Evolutionary conservation across 371 early-diverging fungal genomes (phyloP), one percentile per base, ranked within the genome.

Genomic region (Nosema bombycis): DNA sequence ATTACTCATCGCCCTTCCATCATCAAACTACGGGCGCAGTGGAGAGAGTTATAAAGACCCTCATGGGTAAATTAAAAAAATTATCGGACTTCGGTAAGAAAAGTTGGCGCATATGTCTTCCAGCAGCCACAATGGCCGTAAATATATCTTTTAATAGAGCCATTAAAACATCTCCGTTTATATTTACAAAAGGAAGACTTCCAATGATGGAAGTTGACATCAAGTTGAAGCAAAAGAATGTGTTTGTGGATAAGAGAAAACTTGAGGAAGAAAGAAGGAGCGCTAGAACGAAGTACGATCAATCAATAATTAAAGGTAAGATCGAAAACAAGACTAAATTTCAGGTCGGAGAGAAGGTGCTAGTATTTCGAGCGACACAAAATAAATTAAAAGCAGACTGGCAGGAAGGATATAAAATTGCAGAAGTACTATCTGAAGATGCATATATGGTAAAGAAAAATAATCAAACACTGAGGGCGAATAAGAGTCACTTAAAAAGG

Each of bases 61-160:
- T 66, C n/a, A 29, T 46, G 15, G 26, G 21, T 6, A 66, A 66
- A 66, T 66, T 66, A 66, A 73, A 55, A 62, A 73, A 73, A 36
- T 3, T 73, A 21, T 29, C 64, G 15, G 61, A 73, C 24, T 73
- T 32, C 29, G 63, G 73, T 0, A 54, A 65, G n/a, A 26, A 29
- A 21, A 36, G 46, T 55, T 73, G 73, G 73, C 33, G 10, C 1
- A 33, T n/a, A 29, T 36, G 32, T 18, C 15, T 73, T 1, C 2
- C 1, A 15, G 18, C 26, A 10, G 70, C 73, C 29, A 55, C 3
- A 10, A 30, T 36, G 2, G 70, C 28, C 2, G n/a, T 32, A 29
- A 73, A 6, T 4, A 6, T 24, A 2, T 73, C 63, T 10, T 70
- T 32, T 46, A 26, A 73, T 34, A 26, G 73, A 36, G 73, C 73